Percentiles rank a stretch among this genome's conserved stretches.
Conservation (phyloP, 2,329 filamentous ascomycete species). For the Botrytis paeoniae region DNA sequence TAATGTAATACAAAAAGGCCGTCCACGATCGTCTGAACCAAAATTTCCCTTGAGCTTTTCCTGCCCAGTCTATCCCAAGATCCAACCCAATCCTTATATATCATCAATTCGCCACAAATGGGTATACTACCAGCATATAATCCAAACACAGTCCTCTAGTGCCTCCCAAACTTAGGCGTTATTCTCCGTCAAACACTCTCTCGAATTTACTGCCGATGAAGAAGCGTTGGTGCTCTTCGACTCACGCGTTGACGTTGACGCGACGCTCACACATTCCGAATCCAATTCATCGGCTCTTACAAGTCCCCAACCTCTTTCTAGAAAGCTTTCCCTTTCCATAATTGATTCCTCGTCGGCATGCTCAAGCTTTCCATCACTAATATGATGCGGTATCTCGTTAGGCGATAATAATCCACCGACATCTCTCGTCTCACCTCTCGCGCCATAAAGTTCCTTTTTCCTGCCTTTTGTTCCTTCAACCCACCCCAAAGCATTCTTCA, state of each 20-base stretch:
- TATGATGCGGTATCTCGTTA: background rate
- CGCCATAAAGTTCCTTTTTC: constrained; percentile 15
- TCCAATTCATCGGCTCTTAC: constrained; percentile 9
- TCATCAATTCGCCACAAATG: background rate
- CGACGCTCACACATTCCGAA: constrained; percentile 16
- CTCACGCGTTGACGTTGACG: background rate
- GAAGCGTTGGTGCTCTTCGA: background rate
- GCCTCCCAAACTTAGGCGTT: background rate
- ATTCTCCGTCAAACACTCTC: background rate
- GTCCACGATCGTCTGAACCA: background rate
- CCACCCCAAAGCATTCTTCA: constrained; percentile 31
- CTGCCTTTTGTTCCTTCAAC: constrained; percentile 22
- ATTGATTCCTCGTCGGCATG: constrained; percentile 4
- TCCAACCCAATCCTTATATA: background rate
- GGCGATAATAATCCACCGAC: constrained; percentile 11
- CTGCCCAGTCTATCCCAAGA: background rate
- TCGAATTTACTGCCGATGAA: background rate
- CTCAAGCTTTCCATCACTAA: background rate
- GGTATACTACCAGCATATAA: background rate
- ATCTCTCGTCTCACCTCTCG: constrained; percentile 13
- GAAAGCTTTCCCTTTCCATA: constrained; percentile 15
- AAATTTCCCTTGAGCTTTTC: background rate
- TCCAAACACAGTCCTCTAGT: background rate
- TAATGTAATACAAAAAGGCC: background rate
- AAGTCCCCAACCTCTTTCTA: constrained; percentile 15